A percentile compares a stretch with the other conserved stretches of the same genome.
These are phyloP conservation scores for Raffaelea arxii DNA, from an alignment of 2,329 filamentous ascomycete species.

Conservation along the genomic window DNA sequence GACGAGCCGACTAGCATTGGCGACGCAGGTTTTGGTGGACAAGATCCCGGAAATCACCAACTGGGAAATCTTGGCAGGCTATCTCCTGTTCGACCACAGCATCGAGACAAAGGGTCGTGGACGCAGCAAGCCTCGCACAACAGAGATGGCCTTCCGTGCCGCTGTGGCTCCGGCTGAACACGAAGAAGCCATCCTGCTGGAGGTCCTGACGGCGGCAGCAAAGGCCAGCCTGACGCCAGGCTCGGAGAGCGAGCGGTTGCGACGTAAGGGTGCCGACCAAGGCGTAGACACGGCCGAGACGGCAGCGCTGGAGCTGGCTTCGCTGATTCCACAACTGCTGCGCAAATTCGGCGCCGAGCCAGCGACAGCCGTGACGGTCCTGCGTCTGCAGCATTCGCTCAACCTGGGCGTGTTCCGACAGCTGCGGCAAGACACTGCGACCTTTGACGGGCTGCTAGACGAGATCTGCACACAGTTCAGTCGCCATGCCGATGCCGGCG, in stretches of 20 bases:
- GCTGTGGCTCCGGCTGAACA: slow-evolving; percentile 62
- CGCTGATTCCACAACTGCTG: slow-evolving; percentile 71
- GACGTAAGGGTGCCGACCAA: slow-evolving; percentile 32
- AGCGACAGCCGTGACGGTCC: slow-evolving; percentile 73
- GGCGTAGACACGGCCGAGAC: slow-evolving; percentile 61
- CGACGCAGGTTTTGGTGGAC: slow-evolving; percentile 77
- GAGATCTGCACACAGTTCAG: slow-evolving; percentile 92
- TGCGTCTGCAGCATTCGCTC: slow-evolving; percentile 77
- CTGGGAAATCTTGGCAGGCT: slow-evolving; percentile 84
- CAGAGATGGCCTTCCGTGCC: slow-evolving; percentile 56
- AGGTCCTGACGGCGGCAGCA: slow-evolving; percentile 76
- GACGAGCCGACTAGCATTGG: slow-evolving; percentile 68
- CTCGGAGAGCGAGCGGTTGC: slow-evolving; percentile 50
- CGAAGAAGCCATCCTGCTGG: slow-evolving; percentile 78
- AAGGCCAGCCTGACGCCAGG: slow-evolving; percentile 61
- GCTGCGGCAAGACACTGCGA: slow-evolving; percentile 73
- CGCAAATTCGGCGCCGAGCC: slow-evolving; percentile 91
- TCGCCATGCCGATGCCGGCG: slow-evolving; percentile 78
- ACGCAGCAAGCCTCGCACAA: slow-evolving; percentile 19
- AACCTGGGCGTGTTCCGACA: slow-evolving; percentile 84
- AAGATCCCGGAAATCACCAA: slow-evolving; percentile 70
- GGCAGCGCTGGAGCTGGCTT: slow-evolving; percentile 66
- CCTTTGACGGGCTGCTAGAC: slow-evolving; percentile 72
- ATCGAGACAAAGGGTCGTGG: slow-evolving; percentile 35
- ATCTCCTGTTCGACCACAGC: slow-evolving; percentile 87